Evolutionary conservation across 2,329 filamentous ascomycete genomes (phyloP).

Genomic region (Rutstroemia sp.): DNA sequence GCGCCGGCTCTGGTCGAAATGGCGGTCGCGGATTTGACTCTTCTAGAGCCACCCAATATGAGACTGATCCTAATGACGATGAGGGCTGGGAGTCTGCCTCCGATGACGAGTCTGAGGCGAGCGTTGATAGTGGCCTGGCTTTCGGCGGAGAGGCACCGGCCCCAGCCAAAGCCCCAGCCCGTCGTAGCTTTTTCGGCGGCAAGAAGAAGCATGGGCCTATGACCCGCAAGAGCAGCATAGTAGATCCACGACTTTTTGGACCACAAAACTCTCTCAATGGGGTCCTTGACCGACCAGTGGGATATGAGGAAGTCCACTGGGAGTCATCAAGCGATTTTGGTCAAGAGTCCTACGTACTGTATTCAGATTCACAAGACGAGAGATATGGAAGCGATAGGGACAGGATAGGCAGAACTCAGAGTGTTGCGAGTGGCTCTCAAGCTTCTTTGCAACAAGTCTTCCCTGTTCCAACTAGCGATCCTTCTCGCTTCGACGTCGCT

Average conservation of each 20-base stretch:
- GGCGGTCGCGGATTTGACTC: slow-evolving; percentile 21
- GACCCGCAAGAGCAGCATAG: slow-evolving; percentile 40
- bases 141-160: slow-evolving; percentile 41
- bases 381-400: slow-evolving; percentile 1
- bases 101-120: slow-evolving; percentile 43
- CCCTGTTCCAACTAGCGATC: slow-evolving; percentile 60
- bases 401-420: slow-evolving; percentile 19
- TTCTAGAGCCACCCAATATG: slow-evolving; percentile 26
- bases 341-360: slow-evolving; percentile 10
- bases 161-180: no score
- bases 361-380: neutral
- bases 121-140: slow-evolving; percentile 50
- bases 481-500: slow-evolving; percentile 50
- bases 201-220: slow-evolving; percentile 25
- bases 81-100: slow-evolving; percentile 54
- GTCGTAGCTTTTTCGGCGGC: slow-evolving; percentile 29
- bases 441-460: slow-evolving; percentile 55
- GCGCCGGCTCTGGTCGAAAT: slow-evolving; percentile 12
- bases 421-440: slow-evolving; percentile 33
- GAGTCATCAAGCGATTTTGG: slow-evolving; percentile 25
- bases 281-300: slow-evolving; percentile 45
- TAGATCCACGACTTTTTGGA: slow-evolving; percentile 52
- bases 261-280: slow-evolving; percentile 54
- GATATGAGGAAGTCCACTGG: slow-evolving; percentile 39
- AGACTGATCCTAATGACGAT: slow-evolving; percentile 33